Conservation (phyloP, 306 rosid species). For the Cicer pinnatifidum region DNA sequence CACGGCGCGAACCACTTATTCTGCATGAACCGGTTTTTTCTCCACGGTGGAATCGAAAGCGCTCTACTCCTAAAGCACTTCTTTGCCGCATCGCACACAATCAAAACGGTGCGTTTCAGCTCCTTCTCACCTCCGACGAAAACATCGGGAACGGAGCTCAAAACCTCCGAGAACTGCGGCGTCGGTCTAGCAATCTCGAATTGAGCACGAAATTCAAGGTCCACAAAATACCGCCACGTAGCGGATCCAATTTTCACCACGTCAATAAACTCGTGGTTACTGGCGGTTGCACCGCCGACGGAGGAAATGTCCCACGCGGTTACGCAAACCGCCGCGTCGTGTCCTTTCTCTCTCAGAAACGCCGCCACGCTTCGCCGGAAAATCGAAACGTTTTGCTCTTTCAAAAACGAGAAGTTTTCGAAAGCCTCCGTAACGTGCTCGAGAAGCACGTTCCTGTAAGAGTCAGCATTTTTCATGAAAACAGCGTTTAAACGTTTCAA, state of each 20-base stretch:
- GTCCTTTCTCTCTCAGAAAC: constrained; percentile 53
- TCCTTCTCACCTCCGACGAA: constrained; percentile 61
- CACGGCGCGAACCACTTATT: constrained; percentile 73
- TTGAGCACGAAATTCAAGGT: constrained; percentile 59
- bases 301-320: constrained; percentile 46
- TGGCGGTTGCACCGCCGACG: constrained; percentile 49
- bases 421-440: constrained; percentile 55
- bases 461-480: constrained; percentile 41
- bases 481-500: background rate
- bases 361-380: constrained; percentile 53
- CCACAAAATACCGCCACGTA: constrained; percentile 59
- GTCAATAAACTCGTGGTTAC: constrained; percentile 68
- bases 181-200: constrained; percentile 73
- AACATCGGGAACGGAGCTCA: constrained; percentile 47
- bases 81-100: constrained; percentile 59
- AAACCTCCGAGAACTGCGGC: constrained; percentile 45
- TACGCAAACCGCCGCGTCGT: constrained; percentile 75
- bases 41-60: constrained; percentile 75
- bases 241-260: constrained; percentile 38
- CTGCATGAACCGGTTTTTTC: constrained; percentile 70
- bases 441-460: constrained; percentile 43
- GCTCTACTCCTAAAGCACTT: constrained; percentile 56
- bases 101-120: constrained; percentile 50
- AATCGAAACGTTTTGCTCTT: constrained; percentile 21
- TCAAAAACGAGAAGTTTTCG: constrained; percentile 36